Percentiles rank a stretch among this genome's conserved stretches.
phyloP scores from a whole-genome alignment of 2,329 filamentous ascomycete genomes.

The Eurotiales sp. region DNA sequence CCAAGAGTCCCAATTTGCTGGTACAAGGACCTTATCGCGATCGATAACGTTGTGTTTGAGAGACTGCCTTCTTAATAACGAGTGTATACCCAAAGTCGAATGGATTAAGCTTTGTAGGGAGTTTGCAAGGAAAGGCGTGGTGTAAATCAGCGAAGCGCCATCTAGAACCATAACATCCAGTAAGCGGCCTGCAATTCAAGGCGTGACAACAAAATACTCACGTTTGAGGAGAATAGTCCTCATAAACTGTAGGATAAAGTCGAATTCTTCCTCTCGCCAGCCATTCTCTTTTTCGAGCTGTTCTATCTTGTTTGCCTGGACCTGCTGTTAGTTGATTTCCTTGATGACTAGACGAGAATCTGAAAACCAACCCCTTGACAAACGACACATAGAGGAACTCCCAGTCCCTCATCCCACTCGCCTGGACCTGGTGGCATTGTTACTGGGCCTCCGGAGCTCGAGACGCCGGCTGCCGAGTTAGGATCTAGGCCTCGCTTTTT shows the following conservation, averaged over 20 bases:
- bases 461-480: conserved; percentile 49
- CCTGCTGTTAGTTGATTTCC: neutral
- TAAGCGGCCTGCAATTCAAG: conserved; percentile 16
- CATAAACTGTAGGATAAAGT: conserved; percentile 89
- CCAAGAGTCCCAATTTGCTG: conserved; percentile 98
- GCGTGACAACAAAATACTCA: conserved; percentile 44
- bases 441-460: conserved; percentile 61
- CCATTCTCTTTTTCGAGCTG: conserved; percentile 80
- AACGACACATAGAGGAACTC: conserved; percentile 86
- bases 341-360: conserved; percentile 11
- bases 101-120: conserved; percentile 77
- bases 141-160: conserved; percentile 81
- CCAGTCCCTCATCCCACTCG: conserved; percentile 88
- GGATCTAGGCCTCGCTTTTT: conserved; percentile 60
- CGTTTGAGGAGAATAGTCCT: conserved; percentile 84
- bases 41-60: conserved; percentile 90
- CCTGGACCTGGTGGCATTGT: conserved; percentile 77
- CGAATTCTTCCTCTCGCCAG: conserved; percentile 96
- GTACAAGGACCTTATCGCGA: conserved; percentile 88
- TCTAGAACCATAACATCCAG: conserved; percentile 48
- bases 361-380: conserved; percentile 73
- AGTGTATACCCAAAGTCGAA: conserved; percentile 81
- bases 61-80: conserved; percentile 70
- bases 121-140: conserved; percentile 69
- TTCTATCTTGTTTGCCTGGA: conserved; percentile 81